Conservation (phyloP, 2,329 filamentous ascomycete species). For the Samsoniella hepiali region DNA sequence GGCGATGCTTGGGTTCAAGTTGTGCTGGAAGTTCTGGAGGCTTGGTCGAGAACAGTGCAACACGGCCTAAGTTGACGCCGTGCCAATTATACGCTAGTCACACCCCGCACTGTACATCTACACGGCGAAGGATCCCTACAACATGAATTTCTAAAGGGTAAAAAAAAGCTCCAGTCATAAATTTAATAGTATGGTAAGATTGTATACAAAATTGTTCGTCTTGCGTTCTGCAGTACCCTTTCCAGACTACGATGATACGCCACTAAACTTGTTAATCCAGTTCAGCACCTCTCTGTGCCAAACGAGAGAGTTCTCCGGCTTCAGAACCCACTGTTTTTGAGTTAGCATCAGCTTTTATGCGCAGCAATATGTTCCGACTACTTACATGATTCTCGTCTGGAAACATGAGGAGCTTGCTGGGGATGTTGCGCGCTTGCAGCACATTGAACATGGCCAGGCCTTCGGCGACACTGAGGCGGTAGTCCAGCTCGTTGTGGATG, state of each 20-base stretch:
- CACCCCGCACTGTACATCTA: slow-evolving; percentile 4
- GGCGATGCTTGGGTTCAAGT: not conserved
- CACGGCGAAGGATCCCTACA: no score
- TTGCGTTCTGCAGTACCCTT: not conserved
- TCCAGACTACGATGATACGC: slow-evolving; percentile 32
- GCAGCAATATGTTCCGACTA: slow-evolving; percentile 12
- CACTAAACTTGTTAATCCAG: slow-evolving; percentile 67
- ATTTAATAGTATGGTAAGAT: not conserved
- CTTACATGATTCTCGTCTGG: slow-evolving; percentile 65
- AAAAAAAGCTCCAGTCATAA: not conserved
- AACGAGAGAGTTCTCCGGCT: slow-evolving; percentile 83
- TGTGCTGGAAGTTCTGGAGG: not conserved
- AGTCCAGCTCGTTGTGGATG: slow-evolving; percentile 89
- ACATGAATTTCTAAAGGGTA: not conserved
- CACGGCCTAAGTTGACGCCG: not conserved
- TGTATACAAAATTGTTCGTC: not conserved
- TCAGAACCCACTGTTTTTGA: slow-evolving; percentile 69
- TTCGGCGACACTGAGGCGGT: slow-evolving; percentile 80
- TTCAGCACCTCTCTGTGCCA: slow-evolving; percentile 86
- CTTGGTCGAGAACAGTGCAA: not conserved
- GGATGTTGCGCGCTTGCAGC: slow-evolving; percentile 69
- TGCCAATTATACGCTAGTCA: not conserved
- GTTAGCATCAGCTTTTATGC: slow-evolving; percentile 2
- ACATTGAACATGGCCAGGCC: slow-evolving; percentile 84
- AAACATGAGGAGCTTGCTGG: slow-evolving; percentile 77